Conservation (phyloP, 345 rosid species). For the Aurinia saxatilis region DNA sequence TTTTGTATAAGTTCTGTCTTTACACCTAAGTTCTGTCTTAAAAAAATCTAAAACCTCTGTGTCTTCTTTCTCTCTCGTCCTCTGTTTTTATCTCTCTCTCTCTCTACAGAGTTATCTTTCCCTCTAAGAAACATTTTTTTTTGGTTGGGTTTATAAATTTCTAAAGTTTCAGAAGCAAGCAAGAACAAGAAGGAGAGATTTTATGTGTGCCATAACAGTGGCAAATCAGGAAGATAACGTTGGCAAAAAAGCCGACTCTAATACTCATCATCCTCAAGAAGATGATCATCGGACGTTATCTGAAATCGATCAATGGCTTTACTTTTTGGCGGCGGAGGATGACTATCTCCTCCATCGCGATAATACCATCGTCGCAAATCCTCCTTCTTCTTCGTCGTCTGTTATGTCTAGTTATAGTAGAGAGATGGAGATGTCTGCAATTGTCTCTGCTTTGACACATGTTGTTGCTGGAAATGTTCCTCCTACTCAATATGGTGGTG, state of each 20-base stretch:
- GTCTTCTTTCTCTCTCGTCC: background rate
- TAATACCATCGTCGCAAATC: background rate
- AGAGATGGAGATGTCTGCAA: slow-evolving; percentile 66
- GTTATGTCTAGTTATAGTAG: slow-evolving; percentile 29
- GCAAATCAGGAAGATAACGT: slow-evolving; percentile 29
- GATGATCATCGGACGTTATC: slow-evolving; percentile 27
- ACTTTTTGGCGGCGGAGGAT: slow-evolving; percentile 1
- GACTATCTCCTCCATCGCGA: background rate
- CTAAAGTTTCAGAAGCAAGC: background rate
- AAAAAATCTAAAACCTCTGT: slow-evolving; percentile 3
- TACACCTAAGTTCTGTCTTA: slow-evolving; percentile 16
- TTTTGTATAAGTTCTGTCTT: slow-evolving; percentile 16
- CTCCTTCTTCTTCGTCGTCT: background rate
- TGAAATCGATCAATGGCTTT: slow-evolving; percentile 28
- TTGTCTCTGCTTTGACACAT: slow-evolving; percentile 65
- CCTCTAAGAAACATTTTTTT: slow-evolving; percentile 13
- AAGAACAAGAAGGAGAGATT: background rate
- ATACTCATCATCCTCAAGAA: background rate
- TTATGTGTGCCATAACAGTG: slow-evolving; percentile 31
- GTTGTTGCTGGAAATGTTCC: slow-evolving; percentile 64
- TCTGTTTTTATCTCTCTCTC: background rate
- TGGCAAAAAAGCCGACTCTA: slow-evolving; percentile 16
- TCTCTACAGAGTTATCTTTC: slow-evolving; percentile 30
- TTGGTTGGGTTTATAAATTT: slow-evolving; percentile 4
- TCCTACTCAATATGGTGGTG: background rate